Percentiles rank a stretch among this genome's conserved stretches.
These are phyloP conservation scores for Geotrichum carabidarum DNA, from an alignment of 1,139 yeast species.

Conservation along the genomic window DNA sequence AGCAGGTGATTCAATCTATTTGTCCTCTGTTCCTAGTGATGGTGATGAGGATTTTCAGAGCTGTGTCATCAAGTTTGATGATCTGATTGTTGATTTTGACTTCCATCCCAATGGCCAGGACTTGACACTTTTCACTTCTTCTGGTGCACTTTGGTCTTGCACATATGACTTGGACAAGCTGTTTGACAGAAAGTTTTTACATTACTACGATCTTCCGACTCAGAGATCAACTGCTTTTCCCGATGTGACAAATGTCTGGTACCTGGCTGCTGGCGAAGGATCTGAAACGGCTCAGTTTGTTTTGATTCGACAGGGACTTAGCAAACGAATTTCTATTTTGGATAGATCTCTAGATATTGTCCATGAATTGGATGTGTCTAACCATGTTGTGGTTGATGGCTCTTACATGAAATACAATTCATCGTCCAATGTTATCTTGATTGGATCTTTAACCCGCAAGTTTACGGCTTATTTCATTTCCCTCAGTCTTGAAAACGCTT, in stretches of 20 bases:
- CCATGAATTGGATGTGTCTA: background rate
- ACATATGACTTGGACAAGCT: slow-evolving; percentile 5
- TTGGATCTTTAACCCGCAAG: slow-evolving; percentile 6
- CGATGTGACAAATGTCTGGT: slow-evolving; percentile 8
- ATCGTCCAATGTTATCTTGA: slow-evolving; percentile 4
- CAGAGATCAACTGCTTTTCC: background rate
- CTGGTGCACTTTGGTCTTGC: background rate
- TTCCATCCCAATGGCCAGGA: slow-evolving; percentile 5
- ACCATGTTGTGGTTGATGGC: background rate
- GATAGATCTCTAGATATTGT: background rate
- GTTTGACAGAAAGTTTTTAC: slow-evolving; percentile 1
- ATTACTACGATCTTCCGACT: background rate
- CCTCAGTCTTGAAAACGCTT: background rate
- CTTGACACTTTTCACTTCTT: background rate
- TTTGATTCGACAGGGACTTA: background rate
- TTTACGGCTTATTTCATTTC: slow-evolving; percentile 5
- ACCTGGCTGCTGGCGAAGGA: background rate
- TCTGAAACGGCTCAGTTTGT: background rate
- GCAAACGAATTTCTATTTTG: background rate
- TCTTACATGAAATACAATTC: slow-evolving; percentile 7
- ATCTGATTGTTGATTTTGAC: slow-evolving; percentile 4
- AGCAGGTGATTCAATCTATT: slow-evolving; percentile 4
- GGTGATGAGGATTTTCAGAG: background rate
- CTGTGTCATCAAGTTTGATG: slow-evolving; percentile 13
- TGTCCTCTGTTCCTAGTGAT: slow-evolving; percentile 4